Percentiles rank a stretch among this genome's conserved stretches.
Evolutionary conservation across 2,329 filamentous ascomycete species (phyloP).

Genomic region (Aspergillus intermedius): DNA sequence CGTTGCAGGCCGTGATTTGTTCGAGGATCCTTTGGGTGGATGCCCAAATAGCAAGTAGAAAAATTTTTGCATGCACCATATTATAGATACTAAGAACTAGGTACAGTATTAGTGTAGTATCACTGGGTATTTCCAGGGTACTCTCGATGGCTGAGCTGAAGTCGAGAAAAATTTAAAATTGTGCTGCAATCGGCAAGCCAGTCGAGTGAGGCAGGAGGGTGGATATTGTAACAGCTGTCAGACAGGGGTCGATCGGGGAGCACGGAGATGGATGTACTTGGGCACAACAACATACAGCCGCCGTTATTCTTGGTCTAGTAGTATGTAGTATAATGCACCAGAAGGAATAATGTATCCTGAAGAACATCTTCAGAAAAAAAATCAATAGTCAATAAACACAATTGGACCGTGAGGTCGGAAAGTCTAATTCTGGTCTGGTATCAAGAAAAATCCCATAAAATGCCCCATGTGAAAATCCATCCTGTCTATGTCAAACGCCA

Average conservation of each 20-base stretch:
- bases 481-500: constrained; percentile 37
- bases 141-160: neutral
- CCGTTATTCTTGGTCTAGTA: constrained; percentile 9
- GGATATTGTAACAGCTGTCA: neutral
- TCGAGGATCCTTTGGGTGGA: constrained; percentile 13
- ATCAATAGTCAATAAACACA: constrained; percentile 15
- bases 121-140: too few species aligned
- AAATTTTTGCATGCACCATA: neutral
- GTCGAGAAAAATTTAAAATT: neutral
- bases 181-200: too few species aligned
- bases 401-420: constrained; percentile 33
- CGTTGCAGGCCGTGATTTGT: constrained; percentile 18
- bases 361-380: constrained; percentile 7
- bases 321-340: constrained; percentile 8
- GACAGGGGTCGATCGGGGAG: neutral
- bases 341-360: constrained; percentile 6
- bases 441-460: constrained; percentile 27
- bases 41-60: constrained; percentile 13
- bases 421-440: constrained; percentile 34
- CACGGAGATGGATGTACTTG: neutral
- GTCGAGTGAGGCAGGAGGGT: neutral
- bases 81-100: too few species aligned
- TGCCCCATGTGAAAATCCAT: constrained; percentile 25
- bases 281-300: constrained; percentile 7
- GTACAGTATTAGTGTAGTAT: too few species aligned